Conservation (phyloP, 139 green algal species). For the Diplosphaera chodatii region DNA sequence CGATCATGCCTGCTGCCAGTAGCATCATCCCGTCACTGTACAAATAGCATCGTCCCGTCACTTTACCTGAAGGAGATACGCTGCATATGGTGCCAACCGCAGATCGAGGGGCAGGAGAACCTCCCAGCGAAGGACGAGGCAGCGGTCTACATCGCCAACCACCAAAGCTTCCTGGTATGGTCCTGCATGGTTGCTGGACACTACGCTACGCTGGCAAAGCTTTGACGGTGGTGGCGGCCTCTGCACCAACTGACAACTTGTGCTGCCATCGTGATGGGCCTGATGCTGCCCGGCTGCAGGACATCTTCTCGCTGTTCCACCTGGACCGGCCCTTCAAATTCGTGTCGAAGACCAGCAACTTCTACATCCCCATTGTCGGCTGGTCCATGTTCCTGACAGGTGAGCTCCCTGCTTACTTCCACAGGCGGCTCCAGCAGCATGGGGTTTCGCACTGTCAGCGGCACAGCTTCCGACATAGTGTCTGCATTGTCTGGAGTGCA, state of each 20-base stretch:
- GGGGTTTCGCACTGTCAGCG: no score
- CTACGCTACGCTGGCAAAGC: no score
- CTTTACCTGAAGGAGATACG: no score
- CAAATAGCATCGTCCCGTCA: no score
- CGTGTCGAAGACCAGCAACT: slow-evolving; percentile 94
- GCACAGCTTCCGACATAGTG: no score
- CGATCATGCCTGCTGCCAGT: no score
- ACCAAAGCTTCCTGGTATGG: slow-evolving; percentile 88
- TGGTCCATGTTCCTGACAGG: slow-evolving; percentile 98
- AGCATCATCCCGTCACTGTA: no score
- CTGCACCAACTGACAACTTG: no score
- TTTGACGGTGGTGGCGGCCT: no score
- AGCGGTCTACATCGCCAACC: slow-evolving; percentile 95
- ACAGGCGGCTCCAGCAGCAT: neutral
- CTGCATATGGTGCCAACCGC: no score
- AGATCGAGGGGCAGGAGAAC: slow-evolving; percentile 81
- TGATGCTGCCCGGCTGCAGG: slow-evolving; percentile 35
- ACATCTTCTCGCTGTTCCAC: slow-evolving; percentile 90
- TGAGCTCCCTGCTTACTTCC: slow-evolving; percentile 15
- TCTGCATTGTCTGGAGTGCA: no score
- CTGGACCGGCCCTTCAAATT: slow-evolving; percentile 93
- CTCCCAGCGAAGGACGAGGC: slow-evolving; percentile 62
- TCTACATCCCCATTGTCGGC: slow-evolving; percentile 95
- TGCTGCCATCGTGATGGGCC: no score
- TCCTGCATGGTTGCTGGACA: neutral